These are phyloP conservation scores for Sporothrix variecibatus DNA, from an alignment of 2,329 filamentous ascomycete species.

Conservation along the genomic window DNA sequence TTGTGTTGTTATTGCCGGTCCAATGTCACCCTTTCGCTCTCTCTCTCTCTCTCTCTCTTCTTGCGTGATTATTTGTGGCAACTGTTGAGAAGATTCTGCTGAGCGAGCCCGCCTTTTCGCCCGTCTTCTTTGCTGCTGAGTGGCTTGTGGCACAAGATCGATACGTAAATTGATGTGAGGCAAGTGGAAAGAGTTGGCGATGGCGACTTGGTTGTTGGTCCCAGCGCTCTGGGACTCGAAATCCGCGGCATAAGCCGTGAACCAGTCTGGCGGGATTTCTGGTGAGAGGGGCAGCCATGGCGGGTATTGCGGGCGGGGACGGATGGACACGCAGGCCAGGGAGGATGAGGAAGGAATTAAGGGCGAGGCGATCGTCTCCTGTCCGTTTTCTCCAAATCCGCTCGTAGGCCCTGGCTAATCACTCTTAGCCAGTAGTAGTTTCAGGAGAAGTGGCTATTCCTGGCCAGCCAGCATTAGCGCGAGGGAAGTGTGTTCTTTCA, in stretches of 20 bases:
- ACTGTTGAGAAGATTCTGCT: background rate
- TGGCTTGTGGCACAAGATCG: background rate
- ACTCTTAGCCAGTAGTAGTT: background rate
- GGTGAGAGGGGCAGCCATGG: background rate
- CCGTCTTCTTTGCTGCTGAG: too few species aligned
- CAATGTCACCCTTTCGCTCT: background rate
- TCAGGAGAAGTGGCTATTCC: background rate
- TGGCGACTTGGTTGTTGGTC: background rate
- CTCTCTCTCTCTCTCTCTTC: background rate
- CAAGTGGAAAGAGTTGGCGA: background rate
- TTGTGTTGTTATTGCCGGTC: constrained; percentile 1
- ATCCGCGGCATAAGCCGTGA: background rate
- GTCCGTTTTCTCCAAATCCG: too few species aligned
- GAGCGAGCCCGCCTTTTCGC: background rate
- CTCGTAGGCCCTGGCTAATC: background rate
- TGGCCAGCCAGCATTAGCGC: background rate
- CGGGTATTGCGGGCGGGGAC: background rate
- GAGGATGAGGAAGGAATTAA: background rate
- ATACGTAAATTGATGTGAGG: background rate
- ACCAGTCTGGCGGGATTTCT: constrained; percentile 11
- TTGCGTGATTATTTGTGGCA: background rate
- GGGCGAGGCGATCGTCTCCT: background rate
- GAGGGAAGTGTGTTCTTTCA: background rate
- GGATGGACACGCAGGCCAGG: background rate
- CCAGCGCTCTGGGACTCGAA: constrained; percentile 1